These are phyloP conservation scores for Fusarium verrucosum DNA, from an alignment of 2,329 filamentous ascomycete species.

Conservation along the genomic window DNA sequence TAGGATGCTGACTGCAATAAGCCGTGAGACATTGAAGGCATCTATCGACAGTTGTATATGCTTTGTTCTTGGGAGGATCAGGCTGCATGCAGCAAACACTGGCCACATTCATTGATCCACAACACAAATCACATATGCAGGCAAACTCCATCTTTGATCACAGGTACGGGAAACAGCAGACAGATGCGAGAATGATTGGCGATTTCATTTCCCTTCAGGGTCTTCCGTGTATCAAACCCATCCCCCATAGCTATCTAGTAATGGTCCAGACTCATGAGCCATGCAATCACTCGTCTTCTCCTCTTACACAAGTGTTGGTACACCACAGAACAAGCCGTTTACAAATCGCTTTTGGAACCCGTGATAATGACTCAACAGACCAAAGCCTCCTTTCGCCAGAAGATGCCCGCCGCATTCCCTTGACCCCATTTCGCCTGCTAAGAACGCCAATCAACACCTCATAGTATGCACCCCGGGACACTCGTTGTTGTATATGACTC, in stretches of 20 bases:
- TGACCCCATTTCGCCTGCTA: slow-evolving; percentile 15
- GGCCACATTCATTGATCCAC: neutral
- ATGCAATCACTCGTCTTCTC: neutral
- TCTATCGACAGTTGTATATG: neutral
- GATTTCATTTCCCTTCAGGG: neutral
- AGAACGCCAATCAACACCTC: neutral
- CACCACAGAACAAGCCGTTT: neutral
- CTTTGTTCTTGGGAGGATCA: neutral
- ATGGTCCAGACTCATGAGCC: neutral
- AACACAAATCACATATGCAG: neutral
- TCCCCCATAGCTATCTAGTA: neutral
- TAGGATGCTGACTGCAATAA: neutral
- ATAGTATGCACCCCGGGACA: neutral
- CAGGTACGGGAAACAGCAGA: neutral
- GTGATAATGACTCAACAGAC: slow-evolving; percentile 3
- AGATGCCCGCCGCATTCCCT: slow-evolving; percentile 7
- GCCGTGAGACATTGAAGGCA: neutral
- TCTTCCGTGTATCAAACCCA: slow-evolving; percentile 1
- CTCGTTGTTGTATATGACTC: neutral
- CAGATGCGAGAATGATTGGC: neutral
- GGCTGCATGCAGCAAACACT: neutral
- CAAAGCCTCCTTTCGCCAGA: slow-evolving; percentile 16
- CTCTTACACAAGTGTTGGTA: neutral
- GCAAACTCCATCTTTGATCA: neutral
- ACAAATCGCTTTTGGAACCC: slow-evolving; percentile 8